Evolutionary conservation across 2,329 filamentous ascomycete genomes (phyloP), one percentile per base, ranked within the genome.

Genomic region (Penicillium corylophilum): DNA sequence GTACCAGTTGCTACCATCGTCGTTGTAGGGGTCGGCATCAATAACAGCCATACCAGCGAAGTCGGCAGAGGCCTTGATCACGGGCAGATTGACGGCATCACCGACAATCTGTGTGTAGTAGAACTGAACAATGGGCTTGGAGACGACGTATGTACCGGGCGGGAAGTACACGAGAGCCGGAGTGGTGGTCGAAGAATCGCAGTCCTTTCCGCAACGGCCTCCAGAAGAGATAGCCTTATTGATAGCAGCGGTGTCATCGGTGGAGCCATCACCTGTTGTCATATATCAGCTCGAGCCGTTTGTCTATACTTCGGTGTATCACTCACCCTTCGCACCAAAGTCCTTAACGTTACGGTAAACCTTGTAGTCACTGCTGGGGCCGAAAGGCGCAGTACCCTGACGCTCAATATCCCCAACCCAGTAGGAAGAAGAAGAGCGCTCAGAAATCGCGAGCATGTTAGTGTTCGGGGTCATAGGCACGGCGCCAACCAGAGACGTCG

Each of bases 31-130:
- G 65, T 97, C 87, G 2, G 89, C 80, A 68, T 96, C 92, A 60
- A 99, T 88, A 47, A 97, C 82, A 39, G 88, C 92, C 77, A 96
- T 95, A 42, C 93, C 94, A 2, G 78, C 60, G 66, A 97, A 99
- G 63, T 78, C 77, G 39, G 85, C 70, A 1, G 83, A 71, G 3
- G 88, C 87, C 76, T 93, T 90, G 71, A 96, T 79, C 0, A 86
- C 86, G 0, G 93, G 91, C 13, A 86, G 72, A 56, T 82, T 78
- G 63, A 82, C 67, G 44, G 87, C 85, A 75, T 97, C 91, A 51
- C 93, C 93, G 31, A 96, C 79, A 55, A 97, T 83, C 71, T 96
- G 91, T 9, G 92, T 95, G 77, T 96, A 96, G 79, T 97, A 97
- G 72, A 87, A 87, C 70, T 91, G 87, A 46, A 91, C 74, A 60